Base-by-base conservation (phyloP, 2,329 filamentous ascomycete genomes). In the Samsoniella hepiali region DNA sequence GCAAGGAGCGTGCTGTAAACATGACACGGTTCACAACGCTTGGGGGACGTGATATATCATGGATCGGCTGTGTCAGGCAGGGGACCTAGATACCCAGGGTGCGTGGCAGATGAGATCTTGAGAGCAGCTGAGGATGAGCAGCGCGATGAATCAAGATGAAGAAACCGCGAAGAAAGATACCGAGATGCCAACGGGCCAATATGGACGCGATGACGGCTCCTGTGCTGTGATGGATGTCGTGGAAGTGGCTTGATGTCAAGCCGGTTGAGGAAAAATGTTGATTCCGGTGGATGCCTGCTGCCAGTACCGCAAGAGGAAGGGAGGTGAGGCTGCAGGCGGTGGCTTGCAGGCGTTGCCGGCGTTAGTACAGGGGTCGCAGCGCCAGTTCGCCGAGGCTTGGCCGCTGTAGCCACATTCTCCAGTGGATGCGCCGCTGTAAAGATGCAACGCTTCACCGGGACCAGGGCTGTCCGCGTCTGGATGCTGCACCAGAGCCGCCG, bases 261-360 rank as follows among this genome's bases (percentile, higher is more conserved):
- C 34, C 29, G 57, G 45, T 8, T 51, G 57, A 51, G 45, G 57
- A 59, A 59, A 58, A 59, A 59, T 59, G 57, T 9, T 40, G 57
- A 38, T 59, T 59, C 27, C 45, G 57, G 36, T 40, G 27, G 45
- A 40, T 59, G 57, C 57, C 45, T 59, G 32, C 15, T n/a, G 13
- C 38, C 27, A 2, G 34, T 15, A 27, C 34, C 51, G 3, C 15
- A n/a, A 29, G 10, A 29, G 49, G 3, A 49, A 51, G 49, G 3
- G 32, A 6, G 6, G 27, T 11, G 38, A 40, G 27, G 6, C 22
- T 32, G 22, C 10, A 31, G 47, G 17, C 17, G n/a, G n/a, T 38
- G 3, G 47, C 32, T 36, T 27, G 22, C 31, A 47, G 29, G 9
- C 49, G 15, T n/a, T 34, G 13, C 22, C 22, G 49, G 49, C 29